Base-by-base conservation (phyloP, 2,329 filamentous ascomycete genomes). In the Apiospora hydei region DNA sequence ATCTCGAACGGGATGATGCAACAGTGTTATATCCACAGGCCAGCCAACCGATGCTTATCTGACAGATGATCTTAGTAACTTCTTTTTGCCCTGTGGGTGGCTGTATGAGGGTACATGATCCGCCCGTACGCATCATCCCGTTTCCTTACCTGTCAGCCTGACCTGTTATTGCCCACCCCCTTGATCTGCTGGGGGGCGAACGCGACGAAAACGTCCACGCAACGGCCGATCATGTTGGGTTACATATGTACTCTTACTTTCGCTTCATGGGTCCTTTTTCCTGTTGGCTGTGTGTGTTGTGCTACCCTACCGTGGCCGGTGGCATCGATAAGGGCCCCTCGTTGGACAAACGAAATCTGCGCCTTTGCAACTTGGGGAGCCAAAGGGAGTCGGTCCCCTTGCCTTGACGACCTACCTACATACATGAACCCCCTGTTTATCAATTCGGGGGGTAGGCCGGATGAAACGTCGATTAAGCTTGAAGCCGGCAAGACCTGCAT, bases 241-340 rank as follows among this genome's bases (percentile, higher is more conserved):
- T 24, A 64, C 57, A 13, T 41, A 64, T 64, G 57, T 64, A 41
- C 57, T 41, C 57, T 64, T 64, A n/a, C 57, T 64, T 18, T 64
- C 57, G 57, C 57, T 64, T 41, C 57, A n/a, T 41, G 3, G 18
- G 10, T 64, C 21, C 34, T 11, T 41, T 64, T n/a, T 16, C 21
- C 34, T 8, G 38, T 8, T 64, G 34, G 57, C 46, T 49, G 46
- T 49, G 46, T 49, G 46, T 16, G 18, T 14, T 64, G 57, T 64
- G 34, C 4, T n/a, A 41, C 57, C 18, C 30, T n/a, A 10, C 10
- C 26, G 26, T 30, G 26, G 26, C 26, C 26, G 26, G 21, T 41
- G 18, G 57, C 18, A 10, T 64, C 18, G 18, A 41, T 7, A 13
- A n/a, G 18, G 18, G 34, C 57, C 10, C 21, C 18, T 64, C 30